A percentile compares a stretch with the other conserved stretches of the same genome.
These are phyloP conservation scores for Withania somnifera DNA, from an alignment of 305 asterid species.

Conservation along the genomic window DNA sequence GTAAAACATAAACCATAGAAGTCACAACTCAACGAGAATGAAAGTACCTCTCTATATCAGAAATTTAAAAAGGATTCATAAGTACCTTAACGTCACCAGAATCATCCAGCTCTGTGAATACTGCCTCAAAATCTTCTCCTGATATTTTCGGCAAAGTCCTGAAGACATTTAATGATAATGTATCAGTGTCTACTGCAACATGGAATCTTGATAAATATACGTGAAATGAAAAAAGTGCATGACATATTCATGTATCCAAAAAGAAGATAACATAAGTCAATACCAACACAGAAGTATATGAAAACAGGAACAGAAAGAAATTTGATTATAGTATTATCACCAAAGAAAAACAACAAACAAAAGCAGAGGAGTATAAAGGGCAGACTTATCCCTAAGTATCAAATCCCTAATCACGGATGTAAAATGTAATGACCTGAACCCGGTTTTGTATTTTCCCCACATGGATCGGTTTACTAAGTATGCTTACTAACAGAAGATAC, in stretches of 20 bases:
- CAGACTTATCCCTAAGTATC: not conserved
- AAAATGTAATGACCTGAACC: not conserved
- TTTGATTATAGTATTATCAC: not conserved
- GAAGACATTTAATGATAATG: not conserved
- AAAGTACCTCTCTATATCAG: not conserved
- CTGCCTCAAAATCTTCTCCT: constrained; percentile 76
- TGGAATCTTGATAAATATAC: not conserved
- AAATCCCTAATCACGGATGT: not conserved
- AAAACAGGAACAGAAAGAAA: not conserved
- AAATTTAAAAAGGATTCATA: not conserved
- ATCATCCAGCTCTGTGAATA: constrained; percentile 89
- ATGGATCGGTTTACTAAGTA: not conserved
- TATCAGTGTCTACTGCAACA: not conserved
- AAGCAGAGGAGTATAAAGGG: not conserved
- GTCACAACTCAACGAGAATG: not conserved
- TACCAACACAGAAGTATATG: not conserved
- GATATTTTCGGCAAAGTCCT: constrained; percentile 95
- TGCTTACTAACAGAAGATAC: not conserved
- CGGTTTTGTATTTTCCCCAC: not conserved
- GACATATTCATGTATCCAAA: not conserved
- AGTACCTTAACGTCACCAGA: constrained; percentile 75
- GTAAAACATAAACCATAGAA: not conserved
- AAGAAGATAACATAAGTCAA: not conserved
- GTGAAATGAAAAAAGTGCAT: not conserved
- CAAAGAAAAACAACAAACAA: not conserved